Evolutionary conservation across 2,329 filamentous ascomycete species (phyloP).

Genomic region (Curvularia sp.): DNA sequence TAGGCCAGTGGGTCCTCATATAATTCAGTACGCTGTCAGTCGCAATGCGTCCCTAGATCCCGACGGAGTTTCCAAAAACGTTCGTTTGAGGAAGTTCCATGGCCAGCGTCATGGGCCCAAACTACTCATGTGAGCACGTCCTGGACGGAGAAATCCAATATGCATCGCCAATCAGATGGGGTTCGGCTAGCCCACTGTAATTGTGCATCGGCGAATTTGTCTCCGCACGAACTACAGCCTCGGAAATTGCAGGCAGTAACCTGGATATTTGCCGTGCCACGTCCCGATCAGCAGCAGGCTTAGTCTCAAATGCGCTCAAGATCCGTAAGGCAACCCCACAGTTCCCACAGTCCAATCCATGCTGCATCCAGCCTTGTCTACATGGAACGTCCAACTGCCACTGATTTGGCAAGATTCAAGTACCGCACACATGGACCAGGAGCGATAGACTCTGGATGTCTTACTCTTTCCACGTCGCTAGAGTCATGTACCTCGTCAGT

Average conservation of each 20-base stretch:
- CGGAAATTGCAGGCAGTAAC: constrained; percentile 10
- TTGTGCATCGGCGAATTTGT: constrained; percentile 8
- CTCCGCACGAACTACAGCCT: constrained; percentile 15
- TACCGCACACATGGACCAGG: constrained; percentile 3
- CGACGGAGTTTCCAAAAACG: constrained; percentile 9
- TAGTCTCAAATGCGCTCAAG: background rate
- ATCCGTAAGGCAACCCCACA: background rate
- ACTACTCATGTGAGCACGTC: constrained; percentile 11
- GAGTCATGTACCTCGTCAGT: constrained; percentile 2
- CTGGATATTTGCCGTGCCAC: constrained; percentile 11
- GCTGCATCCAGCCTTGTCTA: constrained; percentile 1
- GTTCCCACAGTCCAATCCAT: background rate
- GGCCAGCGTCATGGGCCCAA: constrained; percentile 1
- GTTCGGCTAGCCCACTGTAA: constrained; percentile 1
- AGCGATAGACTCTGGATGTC: background rate
- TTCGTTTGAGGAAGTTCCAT: background rate
- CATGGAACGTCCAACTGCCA: constrained; percentile 2
- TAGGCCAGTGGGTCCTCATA: constrained; percentile 13
- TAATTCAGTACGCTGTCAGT: constrained; percentile 6
- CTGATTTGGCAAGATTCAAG: background rate
- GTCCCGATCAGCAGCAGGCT: background rate
- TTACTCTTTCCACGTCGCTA: background rate
- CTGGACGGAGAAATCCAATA: constrained; percentile 7
- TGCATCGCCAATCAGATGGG: constrained; percentile 9
- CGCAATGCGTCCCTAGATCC: constrained; percentile 19